These are phyloP conservation scores for Aspergillus mulundensis DNA, from an alignment of 495 filamentous ascomycete species.

Conservation along the genomic window DNA sequence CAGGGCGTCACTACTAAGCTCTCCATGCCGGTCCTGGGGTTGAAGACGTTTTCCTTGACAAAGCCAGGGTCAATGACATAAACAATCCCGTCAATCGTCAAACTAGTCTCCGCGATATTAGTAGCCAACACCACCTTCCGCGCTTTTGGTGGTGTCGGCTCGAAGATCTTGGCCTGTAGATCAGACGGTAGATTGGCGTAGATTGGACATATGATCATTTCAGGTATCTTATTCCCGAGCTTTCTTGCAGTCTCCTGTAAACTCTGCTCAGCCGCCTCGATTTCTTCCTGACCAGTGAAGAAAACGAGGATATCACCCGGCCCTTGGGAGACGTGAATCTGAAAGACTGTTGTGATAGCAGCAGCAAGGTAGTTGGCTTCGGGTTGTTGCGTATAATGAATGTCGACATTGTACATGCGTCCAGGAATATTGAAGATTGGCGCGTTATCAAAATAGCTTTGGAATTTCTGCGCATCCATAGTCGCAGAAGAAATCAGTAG, in stretches of 20 bases:
- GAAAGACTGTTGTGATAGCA: constrained; percentile 88
- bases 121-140: constrained; percentile 86
- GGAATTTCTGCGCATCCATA: constrained; percentile 91
- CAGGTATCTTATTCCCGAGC: constrained; percentile 74
- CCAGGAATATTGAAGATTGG: constrained; percentile 97
- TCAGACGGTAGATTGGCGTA: constrained; percentile 88
- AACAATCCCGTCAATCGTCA: constrained; percentile 88
- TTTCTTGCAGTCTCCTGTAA: constrained; percentile 77
- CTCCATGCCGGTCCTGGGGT: constrained; percentile 88
- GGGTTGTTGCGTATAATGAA: constrained; percentile 87
- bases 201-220: constrained; percentile 82
- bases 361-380: constrained; percentile 94
- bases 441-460: constrained; percentile 86
- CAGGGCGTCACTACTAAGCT: constrained; percentile 86
- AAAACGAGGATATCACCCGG: constrained; percentile 89
- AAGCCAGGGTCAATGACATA: constrained; percentile 92
- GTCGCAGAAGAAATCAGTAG: constrained; percentile 93
- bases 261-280: constrained; percentile 78
- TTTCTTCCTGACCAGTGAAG: constrained; percentile 86
- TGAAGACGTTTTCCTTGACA: constrained; percentile 94
- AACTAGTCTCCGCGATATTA: constrained; percentile 84
- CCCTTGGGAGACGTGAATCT: constrained; percentile 88
- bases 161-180: constrained; percentile 83
- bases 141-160: constrained; percentile 74
- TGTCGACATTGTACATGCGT: constrained; percentile 83